A percentile compares a stretch with the other conserved stretches of the same genome.
Evolutionary conservation across 2,329 filamentous ascomycete genomes (phyloP).

Genomic region (Ilyonectria sp.): DNA sequence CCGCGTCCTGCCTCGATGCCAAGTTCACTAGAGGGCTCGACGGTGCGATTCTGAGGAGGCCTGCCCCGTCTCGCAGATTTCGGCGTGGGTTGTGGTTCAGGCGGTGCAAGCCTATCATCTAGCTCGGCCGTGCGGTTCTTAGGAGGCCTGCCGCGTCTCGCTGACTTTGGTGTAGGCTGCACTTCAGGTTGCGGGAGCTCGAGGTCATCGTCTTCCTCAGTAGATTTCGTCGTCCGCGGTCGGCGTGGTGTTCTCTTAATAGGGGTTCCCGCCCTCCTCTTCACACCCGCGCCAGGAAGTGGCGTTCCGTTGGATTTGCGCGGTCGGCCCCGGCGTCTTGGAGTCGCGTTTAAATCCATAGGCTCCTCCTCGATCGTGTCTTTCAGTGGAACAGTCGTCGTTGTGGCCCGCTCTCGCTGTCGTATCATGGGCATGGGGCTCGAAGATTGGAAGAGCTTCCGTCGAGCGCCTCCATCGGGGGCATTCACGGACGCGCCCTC

Average conservation of each 20-base stretch:
- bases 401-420: constrained; percentile 59
- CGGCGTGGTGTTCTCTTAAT: constrained; percentile 54
- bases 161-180: constrained; percentile 51
- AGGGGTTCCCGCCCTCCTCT: constrained; percentile 64
- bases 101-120: constrained; percentile 40
- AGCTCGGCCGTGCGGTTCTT: constrained; percentile 45
- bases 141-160: constrained; percentile 49
- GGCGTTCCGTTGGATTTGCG: constrained; percentile 69
- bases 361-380: constrained; percentile 55
- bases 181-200: neutral
- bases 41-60: constrained; percentile 47
- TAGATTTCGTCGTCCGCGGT: constrained; percentile 50
- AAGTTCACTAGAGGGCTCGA: constrained; percentile 48
- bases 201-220: constrained; percentile 40
- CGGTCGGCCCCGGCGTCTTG: constrained; percentile 62
- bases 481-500: constrained; percentile 56
- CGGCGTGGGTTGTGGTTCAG: constrained; percentile 50
- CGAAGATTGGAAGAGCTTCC: constrained; percentile 61
- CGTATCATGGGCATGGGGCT: constrained; percentile 57
- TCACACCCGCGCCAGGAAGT: constrained; percentile 58
- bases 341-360: constrained; percentile 54
- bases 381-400: constrained; percentile 67
- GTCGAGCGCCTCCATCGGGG: constrained; percentile 52
- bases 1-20: constrained; percentile 36
- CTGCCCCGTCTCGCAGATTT: constrained; percentile 50